These are phyloP conservation scores for Boletus sensibilis DNA, from an alignment of 768 basidiomycete species.

Conservation along the genomic window DNA sequence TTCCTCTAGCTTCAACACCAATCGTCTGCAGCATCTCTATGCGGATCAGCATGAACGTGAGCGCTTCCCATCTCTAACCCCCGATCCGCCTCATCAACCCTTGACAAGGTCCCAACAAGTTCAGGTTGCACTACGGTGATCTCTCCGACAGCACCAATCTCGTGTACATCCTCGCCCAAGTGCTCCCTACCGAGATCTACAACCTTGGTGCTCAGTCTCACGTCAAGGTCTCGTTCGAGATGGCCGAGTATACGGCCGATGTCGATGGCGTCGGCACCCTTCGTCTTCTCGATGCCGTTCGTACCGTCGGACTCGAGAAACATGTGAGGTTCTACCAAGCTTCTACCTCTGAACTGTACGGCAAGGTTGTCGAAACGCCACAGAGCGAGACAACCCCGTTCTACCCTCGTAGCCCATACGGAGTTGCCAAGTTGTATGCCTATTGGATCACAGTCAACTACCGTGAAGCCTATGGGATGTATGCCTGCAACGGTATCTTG, in stretches of 20 bases:
- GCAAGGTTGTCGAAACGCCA: constrained; percentile 93
- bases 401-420: constrained; percentile 97
- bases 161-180: constrained; percentile 92
- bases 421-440: constrained; percentile 91
- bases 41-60: constrained; percentile 89
- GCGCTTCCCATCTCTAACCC: constrained; percentile 24
- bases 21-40: constrained; percentile 90
- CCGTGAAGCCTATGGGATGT: constrained; percentile 95
- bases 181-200: constrained; percentile 95
- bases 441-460: constrained; percentile 93
- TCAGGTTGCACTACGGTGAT: constrained; percentile 90
- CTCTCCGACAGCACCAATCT: constrained; percentile 95
- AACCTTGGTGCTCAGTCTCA: constrained; percentile 97
- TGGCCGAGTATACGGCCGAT: constrained; percentile 98
- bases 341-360: constrained; percentile 95
- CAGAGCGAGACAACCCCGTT: constrained; percentile 97
- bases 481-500: constrained; percentile 92
- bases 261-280: constrained; percentile 95
- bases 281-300: constrained; percentile 91
- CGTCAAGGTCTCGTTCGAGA: constrained; percentile 99
- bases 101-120: constrained; percentile 61
- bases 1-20: constrained; percentile 97
- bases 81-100: constrained; percentile 3
- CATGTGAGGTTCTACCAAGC: constrained; percentile 97
- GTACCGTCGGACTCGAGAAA: constrained; percentile 91